Base-by-base conservation (phyloP, 768 basidiomycete species). In the Pulveroboletus sp. region DNA sequence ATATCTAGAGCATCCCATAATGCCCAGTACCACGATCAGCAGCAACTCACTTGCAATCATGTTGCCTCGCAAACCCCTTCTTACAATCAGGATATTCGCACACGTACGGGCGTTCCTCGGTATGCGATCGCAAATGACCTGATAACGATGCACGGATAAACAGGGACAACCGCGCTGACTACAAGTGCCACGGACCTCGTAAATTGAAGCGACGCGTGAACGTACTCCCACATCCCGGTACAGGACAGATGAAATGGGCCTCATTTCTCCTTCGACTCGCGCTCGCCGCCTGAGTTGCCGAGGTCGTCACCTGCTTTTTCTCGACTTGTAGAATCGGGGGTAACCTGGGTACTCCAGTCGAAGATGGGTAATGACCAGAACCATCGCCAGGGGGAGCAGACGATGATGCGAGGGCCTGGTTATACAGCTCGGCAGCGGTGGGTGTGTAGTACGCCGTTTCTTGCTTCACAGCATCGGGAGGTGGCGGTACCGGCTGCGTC, bases 181-280 rank as follows among this genome's bases (percentile, higher is more conserved):
- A 39, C 17, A 24, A 40, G 39, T 31, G 36, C 35, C 41, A 67
- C 67, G 45, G 55, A 89, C 89, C 90, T 79, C 86, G 73, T 47
- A 93, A 69, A 69, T 93, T 93, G 74, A 93, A 93, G 49, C 89
- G 79, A 65, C 90, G 82, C 61, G 93, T 97, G 70, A 97, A 97
- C n/a, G 93, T 95, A 68, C 90, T 93, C 39, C 91, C 92, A 72
- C 93, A 97, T 11, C 92, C 93, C 9, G 91, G 89, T 14, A 97
- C 91, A 5, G 94, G 93, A 69, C 93, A 97, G 52, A 84, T 78
- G 69, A 95, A 96, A 60, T 90, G 83, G 0, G 93, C 93, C 65
- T 93, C 90, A 63, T 93, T 94, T 60, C 91, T 78, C 43, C 93
- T 75, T 47, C 93, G 77, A 66, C 87, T 93, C 45, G 89, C 89